These are phyloP conservation scores for Cordyceps fumosorosea DNA, from an alignment of 2,329 filamentous ascomycete species.

Conservation along the genomic window DNA sequence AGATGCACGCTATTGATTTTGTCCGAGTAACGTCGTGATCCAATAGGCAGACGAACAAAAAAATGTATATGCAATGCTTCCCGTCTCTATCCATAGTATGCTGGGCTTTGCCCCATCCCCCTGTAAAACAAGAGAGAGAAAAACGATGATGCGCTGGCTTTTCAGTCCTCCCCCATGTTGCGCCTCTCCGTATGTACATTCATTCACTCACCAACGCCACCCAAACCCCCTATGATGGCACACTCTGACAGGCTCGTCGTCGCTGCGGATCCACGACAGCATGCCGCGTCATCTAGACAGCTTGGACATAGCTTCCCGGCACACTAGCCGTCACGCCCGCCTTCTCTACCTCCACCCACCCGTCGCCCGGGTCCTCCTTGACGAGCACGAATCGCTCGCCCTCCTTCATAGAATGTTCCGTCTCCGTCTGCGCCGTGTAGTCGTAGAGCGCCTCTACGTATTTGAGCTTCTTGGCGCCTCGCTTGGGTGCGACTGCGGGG, in stretches of 20 bases:
- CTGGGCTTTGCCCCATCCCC: not conserved
- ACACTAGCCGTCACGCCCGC: slow-evolving; percentile 82
- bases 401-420: slow-evolving; percentile 84
- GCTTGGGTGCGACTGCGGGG: slow-evolving; percentile 80
- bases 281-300: slow-evolving; percentile 43
- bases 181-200: not conserved
- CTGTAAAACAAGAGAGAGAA: not conserved
- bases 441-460: slow-evolving; percentile 93
- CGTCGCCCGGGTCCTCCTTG: slow-evolving; percentile 81
- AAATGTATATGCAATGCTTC: slow-evolving; percentile 7
- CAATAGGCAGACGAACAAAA: not conserved
- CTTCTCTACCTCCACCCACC: slow-evolving; percentile 95
- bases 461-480: slow-evolving; percentile 87
- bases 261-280: not conserved
- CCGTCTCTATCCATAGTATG: not conserved
- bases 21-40: not conserved
- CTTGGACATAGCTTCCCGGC: slow-evolving; percentile 86
- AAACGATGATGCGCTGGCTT: slow-evolving; percentile 1
- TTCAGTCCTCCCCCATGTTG: not conserved
- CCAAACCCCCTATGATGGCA: not conserved
- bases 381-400: slow-evolving; percentile 89
- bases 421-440: slow-evolving; percentile 77
- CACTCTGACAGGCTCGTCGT: slow-evolving; percentile 3
- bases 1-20: not conserved
- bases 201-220: not conserved